Base-by-base conservation (phyloP, 2,329 filamentous ascomycete genomes). In the Colletotrichum sp. region DNA sequence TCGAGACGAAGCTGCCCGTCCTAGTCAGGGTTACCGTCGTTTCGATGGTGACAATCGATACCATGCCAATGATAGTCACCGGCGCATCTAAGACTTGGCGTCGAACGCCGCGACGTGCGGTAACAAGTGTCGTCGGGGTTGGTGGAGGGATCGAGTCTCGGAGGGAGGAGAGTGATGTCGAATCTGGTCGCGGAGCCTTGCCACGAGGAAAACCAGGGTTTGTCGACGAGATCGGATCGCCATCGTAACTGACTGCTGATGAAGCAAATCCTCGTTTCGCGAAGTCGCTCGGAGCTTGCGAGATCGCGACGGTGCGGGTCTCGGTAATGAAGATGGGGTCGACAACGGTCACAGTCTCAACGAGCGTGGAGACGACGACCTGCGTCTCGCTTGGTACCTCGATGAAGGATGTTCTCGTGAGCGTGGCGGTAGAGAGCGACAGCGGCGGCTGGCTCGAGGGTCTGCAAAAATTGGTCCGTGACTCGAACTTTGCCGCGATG, bases 311-410 rank as follows among this genome's bases (percentile, higher is more conserved):
- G 7, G 75, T 76, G 29, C 73, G 76, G 57, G 79, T 79, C 29
- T 80, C 73, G 12, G 78, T 79, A n/a, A 68, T 70, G 15, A 77
- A 58, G 9, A 69, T 34, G 5, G 79, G 79, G 51, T 80, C 74
- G 51, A 78, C 21, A 18, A 80, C 73, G 7, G 79, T 81, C 54
- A 82, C 74, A 2, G 78, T 77, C 29, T 79, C 69, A 2, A 75
- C 75, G 13, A 74, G 66, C 0, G 80, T 81, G 1, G 73, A 66
- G 12, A 77, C 54, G 18, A 78, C 29, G 1, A 77, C 66, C 2
- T 70, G 66, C 1, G 78, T 78, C 27, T 69, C 71, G 2, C 75
- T 75, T 2, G 76, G 71, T 21, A 76, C 38, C 2, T 76, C 78
- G 61, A 72, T 72, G 6, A 78, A 78, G 5, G 72, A 36, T 1